Percentiles rank a stretch among this genome's conserved stretches.
Evolutionary conservation across 805 yeast genomes (phyloP).

Genomic region (Wickerhamomyces bovis): DNA sequence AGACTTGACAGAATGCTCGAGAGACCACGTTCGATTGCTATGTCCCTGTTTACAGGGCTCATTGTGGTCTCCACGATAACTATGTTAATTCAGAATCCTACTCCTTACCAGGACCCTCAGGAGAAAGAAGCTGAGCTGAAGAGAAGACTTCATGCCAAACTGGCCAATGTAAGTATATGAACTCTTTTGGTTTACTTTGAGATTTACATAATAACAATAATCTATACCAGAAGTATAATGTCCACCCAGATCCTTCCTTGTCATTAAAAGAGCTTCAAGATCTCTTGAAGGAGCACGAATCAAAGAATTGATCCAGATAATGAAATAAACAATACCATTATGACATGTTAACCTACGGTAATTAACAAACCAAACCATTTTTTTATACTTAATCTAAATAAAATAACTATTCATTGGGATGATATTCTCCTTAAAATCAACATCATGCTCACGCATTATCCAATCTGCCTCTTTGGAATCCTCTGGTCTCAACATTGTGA

Average conservation of each 20-base stretch:
- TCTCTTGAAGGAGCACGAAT: background rate
- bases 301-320: background rate
- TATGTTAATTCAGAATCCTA: background rate
- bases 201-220: background rate
- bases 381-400: too few species aligned
- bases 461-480: background rate
- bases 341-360: background rate
- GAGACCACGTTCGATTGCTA: background rate
- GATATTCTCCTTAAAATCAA: background rate
- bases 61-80: background rate
- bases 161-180: background rate
- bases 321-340: background rate
- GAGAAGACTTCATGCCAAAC: background rate
- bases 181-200: background rate
- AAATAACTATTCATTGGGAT: background rate
- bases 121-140: background rate
- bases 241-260: background rate
- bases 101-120: background rate
- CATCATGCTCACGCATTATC: background rate
- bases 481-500: background rate
- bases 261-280: background rate
- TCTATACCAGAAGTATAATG: background rate
- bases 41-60: background rate
- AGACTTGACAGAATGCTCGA: background rate
- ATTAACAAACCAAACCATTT: background rate